These are phyloP conservation scores for Prunus davidiana DNA, from an alignment of 306 rosid species.

Conservation along the genomic window DNA sequence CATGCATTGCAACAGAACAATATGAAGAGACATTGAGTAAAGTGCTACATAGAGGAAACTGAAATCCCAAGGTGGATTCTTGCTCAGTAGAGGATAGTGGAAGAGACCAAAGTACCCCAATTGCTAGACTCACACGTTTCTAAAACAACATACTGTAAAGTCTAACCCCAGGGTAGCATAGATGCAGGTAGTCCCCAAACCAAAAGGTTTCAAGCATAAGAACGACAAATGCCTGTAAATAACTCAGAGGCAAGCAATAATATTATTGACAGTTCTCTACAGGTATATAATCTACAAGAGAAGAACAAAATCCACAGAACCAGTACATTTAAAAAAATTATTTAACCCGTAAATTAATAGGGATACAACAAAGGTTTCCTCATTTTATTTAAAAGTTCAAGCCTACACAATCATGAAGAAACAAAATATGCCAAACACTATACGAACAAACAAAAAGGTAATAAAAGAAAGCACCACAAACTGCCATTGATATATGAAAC, in stretches of 20 bases:
- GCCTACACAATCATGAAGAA: not conserved
- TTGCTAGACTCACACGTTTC: not conserved
- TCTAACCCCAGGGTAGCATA: not conserved
- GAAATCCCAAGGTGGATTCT: not conserved
- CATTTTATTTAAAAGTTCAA: not conserved
- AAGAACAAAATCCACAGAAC: not conserved
- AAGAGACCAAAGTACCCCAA: not conserved
- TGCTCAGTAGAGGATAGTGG: not conserved
- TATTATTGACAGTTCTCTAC: not conserved
- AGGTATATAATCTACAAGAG: too few relatives aligned
- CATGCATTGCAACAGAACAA: not conserved
- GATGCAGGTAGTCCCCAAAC: not conserved
- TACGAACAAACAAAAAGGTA: not conserved
- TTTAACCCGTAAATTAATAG: not conserved
- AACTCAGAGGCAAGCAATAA: not conserved
- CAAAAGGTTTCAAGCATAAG: not conserved
- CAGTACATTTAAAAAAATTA: not conserved
- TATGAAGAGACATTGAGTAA: not conserved
- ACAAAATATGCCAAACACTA: not conserved
- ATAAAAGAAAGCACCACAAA: not conserved
- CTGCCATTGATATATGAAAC: not conserved
- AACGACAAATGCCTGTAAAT: not conserved
- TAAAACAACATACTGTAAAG: not conserved
- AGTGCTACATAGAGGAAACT: not conserved
- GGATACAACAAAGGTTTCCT: not conserved